These are phyloP conservation scores for Tephrocybe sp. DNA, from an alignment of 768 basidiomycete species.

Conservation along the genomic window DNA sequence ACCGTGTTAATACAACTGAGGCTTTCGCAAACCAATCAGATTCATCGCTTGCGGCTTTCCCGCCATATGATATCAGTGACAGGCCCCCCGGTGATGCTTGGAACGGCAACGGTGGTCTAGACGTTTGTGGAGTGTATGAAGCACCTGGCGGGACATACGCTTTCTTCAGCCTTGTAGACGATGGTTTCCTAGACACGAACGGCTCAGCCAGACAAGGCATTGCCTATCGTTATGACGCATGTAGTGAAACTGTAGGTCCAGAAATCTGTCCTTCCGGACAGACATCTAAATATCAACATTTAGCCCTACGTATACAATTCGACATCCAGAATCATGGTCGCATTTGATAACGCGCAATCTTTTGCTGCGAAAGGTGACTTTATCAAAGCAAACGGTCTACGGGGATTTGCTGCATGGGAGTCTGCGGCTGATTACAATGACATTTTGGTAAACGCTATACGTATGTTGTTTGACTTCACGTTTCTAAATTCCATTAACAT, in stretches of 20 bases:
- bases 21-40: slow-evolving; percentile 35
- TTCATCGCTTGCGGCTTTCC: slow-evolving; percentile 44
- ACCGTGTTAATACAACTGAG: slow-evolving; percentile 34
- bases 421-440: slow-evolving; percentile 66
- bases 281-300: slow-evolving; percentile 1
- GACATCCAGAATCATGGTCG: slow-evolving; percentile 52
- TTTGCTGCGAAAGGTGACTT: slow-evolving; percentile 63
- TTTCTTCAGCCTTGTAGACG: slow-evolving; percentile 62
- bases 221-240: slow-evolving; percentile 55
- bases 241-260: slow-evolving; percentile 68
- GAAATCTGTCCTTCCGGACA: not conserved
- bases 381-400: slow-evolving; percentile 52
- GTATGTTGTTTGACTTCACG: not conserved
- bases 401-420: slow-evolving; percentile 75
- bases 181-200: slow-evolving; percentile 51
- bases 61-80: slow-evolving; percentile 44
- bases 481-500: not conserved
- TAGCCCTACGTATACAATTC: slow-evolving; percentile 72
- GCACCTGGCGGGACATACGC: slow-evolving; percentile 58
- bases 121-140: slow-evolving; percentile 58
- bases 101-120: slow-evolving; percentile 46
- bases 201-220: slow-evolving; percentile 46
- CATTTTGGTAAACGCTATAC: slow-evolving; percentile 52
- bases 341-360: slow-evolving; percentile 65
- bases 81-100: slow-evolving; percentile 57